A percentile compares a stretch with the other conserved stretches of the same genome.
phyloP scores from a whole-genome alignment of 1,284 basidiomycete genomes.

The Ceratobasidium sp. region DNA sequence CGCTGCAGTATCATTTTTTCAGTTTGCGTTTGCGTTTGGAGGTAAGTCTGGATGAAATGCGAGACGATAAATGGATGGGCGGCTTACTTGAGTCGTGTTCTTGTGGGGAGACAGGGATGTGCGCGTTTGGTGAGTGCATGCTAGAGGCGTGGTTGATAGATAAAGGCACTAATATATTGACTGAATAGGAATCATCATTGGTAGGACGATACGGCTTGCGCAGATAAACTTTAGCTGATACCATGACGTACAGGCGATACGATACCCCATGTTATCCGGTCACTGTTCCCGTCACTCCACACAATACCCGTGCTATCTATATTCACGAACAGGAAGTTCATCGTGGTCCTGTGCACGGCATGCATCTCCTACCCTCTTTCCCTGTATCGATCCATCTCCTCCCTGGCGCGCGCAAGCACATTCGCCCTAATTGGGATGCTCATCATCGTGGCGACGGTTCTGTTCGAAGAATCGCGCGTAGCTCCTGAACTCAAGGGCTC shows the following conservation, averaged over 20 bases:
- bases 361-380: slow-evolving; percentile 94
- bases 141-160: slow-evolving; percentile 48
- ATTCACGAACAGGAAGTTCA: slow-evolving; percentile 86
- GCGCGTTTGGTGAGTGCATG: slow-evolving; percentile 91
- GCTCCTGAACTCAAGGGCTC: slow-evolving; percentile 78
- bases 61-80: slow-evolving; percentile 1
- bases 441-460: slow-evolving; percentile 89
- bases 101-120: slow-evolving; percentile 74
- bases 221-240: slow-evolving; percentile 40
- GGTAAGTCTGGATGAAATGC: slow-evolving; percentile 62
- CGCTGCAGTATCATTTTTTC: slow-evolving; percentile 95
- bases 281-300: slow-evolving; percentile 80
- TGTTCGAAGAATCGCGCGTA: slow-evolving; percentile 87
- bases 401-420: slow-evolving; percentile 90
- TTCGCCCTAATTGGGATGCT: slow-evolving; percentile 93
- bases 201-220: slow-evolving; percentile 49
- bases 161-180: background rate
- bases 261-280: slow-evolving; percentile 92
- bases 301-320: slow-evolving; percentile 76
- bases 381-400: slow-evolving; percentile 96
- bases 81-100: slow-evolving; percentile 33
- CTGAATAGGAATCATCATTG: slow-evolving; percentile 58
- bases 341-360: slow-evolving; percentile 86
- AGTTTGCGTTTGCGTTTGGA: slow-evolving; percentile 97
- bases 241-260: slow-evolving; percentile 75